Conservation (phyloP, 2,329 filamentous ascomycete genomes). For the Colletotrichum orchidophilum region DNA sequence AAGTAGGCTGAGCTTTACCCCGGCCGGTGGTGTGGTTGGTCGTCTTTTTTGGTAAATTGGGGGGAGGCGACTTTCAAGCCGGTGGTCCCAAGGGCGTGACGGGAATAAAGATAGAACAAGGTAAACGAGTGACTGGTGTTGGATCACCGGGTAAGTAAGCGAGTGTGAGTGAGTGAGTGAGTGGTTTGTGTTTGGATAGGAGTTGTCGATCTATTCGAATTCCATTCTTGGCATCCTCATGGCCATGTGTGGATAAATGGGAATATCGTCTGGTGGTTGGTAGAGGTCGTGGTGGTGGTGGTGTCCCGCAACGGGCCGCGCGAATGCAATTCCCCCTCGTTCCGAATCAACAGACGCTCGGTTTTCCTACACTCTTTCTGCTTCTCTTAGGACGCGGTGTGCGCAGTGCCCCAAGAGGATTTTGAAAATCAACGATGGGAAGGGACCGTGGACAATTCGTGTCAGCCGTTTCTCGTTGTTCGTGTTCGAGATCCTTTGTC, state of each 20-base stretch:
- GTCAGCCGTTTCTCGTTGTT: conserved; percentile 29
- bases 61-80: conserved; percentile 28
- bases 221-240: conserved; percentile 32
- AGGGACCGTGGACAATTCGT: neutral
- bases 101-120: conserved; percentile 18
- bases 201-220: conserved; percentile 31
- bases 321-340: conserved; percentile 2
- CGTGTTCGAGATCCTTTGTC: conserved; percentile 28
- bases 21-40: conserved; percentile 8
- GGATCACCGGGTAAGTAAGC: conserved; percentile 7
- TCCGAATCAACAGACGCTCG: neutral
- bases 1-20: conserved; percentile 27
- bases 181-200: conserved; percentile 1
- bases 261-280: conserved; percentile 18
- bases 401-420: neutral
- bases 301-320: conserved; percentile 24
- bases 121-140: conserved; percentile 24
- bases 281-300: neutral
- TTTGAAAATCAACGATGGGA: neutral
- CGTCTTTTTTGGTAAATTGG: conserved; percentile 13
- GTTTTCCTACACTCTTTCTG: neutral
- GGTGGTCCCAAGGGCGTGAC: conserved; percentile 21
- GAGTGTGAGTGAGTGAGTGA: conserved; percentile 23
- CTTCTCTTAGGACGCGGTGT: neutral
- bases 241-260: conserved; percentile 13